A percentile compares a stretch with the other conserved stretches of the same genome.
Conservation (phyloP, 495 filamentous ascomycete species). For the Viridothelium virens region DNA sequence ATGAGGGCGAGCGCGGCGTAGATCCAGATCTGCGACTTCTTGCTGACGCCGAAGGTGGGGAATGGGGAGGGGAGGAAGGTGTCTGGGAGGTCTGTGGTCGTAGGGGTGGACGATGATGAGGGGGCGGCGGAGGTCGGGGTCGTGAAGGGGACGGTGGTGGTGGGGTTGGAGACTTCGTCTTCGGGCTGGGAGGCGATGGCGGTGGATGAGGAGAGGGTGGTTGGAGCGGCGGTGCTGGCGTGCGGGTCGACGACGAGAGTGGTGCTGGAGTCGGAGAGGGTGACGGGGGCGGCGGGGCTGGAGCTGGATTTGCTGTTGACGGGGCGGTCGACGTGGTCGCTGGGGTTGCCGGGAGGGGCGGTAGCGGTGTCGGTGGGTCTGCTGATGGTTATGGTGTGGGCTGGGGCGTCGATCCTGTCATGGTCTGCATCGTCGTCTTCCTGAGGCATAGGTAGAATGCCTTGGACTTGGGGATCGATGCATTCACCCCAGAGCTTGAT, state of each 20-base stretch:
- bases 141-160: slow-evolving; percentile 27
- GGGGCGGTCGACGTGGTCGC: slow-evolving; percentile 72
- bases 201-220: neutral
- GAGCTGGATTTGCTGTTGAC: slow-evolving; percentile 50
- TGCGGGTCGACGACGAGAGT: slow-evolving; percentile 27
- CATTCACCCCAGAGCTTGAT: slow-evolving; percentile 88
- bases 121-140: slow-evolving; percentile 25
- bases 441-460: slow-evolving; percentile 70
- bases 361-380: slow-evolving; percentile 40
- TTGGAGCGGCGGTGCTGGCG: slow-evolving; percentile 17
- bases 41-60: slow-evolving; percentile 88
- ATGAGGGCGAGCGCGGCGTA: slow-evolving; percentile 81
- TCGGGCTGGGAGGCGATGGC: slow-evolving; percentile 9
- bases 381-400: slow-evolving; percentile 47
- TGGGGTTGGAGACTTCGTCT: slow-evolving; percentile 19
- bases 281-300: slow-evolving; percentile 16
- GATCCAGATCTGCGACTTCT: slow-evolving; percentile 88
- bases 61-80: slow-evolving; percentile 82
- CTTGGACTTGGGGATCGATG: slow-evolving; percentile 63
- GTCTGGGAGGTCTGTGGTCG: slow-evolving; percentile 15
- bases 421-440: slow-evolving; percentile 80
- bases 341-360: slow-evolving; percentile 44
- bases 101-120: neutral
- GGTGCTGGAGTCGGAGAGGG: slow-evolving; percentile 1
- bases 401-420: slow-evolving; percentile 46